These are phyloP conservation scores for Saturnispora dispora DNA, from an alignment of 805 yeast species.

Conservation along the genomic window DNA sequence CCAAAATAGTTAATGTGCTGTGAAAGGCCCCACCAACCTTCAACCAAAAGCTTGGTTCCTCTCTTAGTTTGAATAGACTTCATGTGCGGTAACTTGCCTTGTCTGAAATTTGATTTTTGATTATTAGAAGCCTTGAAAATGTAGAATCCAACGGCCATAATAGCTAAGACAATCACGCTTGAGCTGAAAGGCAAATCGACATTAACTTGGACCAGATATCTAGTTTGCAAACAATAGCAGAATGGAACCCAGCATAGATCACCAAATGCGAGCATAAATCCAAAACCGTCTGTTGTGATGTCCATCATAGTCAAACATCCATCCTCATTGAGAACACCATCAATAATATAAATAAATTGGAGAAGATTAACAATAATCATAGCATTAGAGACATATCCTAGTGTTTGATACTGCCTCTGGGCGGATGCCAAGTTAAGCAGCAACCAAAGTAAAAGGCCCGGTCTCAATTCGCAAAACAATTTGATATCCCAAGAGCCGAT, in stretches of 20 bases:
- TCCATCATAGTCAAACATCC: constrained; percentile 94
- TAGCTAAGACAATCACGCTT: constrained; percentile 31
- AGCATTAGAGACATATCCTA: constrained; percentile 51
- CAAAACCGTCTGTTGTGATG: constrained; percentile 92
- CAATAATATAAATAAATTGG: constrained; percentile 78
- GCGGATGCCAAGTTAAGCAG: constrained; percentile 67
- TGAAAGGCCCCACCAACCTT: constrained; percentile 94
- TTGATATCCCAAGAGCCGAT: constrained; percentile 81
- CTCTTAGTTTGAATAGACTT: constrained; percentile 61
- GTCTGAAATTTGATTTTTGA: constrained; percentile 77
- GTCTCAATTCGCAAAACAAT: constrained; percentile 86
- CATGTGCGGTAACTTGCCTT: constrained; percentile 62
- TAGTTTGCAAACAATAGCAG: constrained; percentile 77
- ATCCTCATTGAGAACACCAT: constrained; percentile 86
- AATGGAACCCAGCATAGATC: constrained; percentile 91
- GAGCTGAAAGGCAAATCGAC: constrained; percentile 41
- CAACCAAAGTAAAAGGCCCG: constrained; percentile 86
- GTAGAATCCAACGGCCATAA: constrained; percentile 55
- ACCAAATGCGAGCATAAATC: constrained; percentile 93
- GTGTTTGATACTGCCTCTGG: constrained; percentile 64
- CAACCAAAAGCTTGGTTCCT: constrained; percentile 72
- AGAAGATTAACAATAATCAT: constrained; percentile 56
- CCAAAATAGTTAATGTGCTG: constrained; percentile 95
- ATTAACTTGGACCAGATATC: constrained; percentile 64
- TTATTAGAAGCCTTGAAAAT: constrained; percentile 79